A percentile compares a stretch with the other conserved stretches of the same genome.
Evolutionary conservation across 2,329 filamentous ascomycete genomes (phyloP).

Genomic region (Trematosphaeria pertusa): DNA sequence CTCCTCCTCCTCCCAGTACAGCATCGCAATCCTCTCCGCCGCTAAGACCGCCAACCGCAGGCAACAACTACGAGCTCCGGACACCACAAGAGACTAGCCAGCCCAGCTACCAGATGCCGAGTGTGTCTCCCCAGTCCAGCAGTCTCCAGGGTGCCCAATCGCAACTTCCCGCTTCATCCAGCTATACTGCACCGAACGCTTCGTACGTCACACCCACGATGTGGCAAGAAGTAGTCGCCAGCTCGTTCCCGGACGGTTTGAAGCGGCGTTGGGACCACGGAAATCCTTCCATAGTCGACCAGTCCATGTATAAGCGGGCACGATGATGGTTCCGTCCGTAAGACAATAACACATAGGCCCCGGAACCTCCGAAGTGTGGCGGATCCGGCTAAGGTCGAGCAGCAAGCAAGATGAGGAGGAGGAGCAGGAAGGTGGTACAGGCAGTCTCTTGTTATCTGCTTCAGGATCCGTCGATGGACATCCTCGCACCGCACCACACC

Average conservation of each 20-base stretch:
- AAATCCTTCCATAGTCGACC: constrained; percentile 40
- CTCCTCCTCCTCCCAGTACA: constrained; percentile 51
- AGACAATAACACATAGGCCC: too few species aligned
- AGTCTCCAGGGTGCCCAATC: constrained; percentile 34
- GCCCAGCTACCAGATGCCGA: constrained; percentile 43
- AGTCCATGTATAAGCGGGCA: constrained; percentile 47
- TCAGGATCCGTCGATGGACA: too few species aligned
- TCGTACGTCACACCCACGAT: constrained; percentile 57
- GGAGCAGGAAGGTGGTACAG: too few species aligned
- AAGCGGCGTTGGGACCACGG: constrained; percentile 57
- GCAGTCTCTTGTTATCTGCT: too few species aligned
- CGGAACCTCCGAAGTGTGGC: too few species aligned
- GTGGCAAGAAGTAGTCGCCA: constrained; percentile 59
- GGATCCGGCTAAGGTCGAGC: too few species aligned
- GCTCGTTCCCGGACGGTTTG: constrained; percentile 48
- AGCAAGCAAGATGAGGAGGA: too few species aligned
- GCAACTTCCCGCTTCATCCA: constrained; percentile 44
- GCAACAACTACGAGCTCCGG: constrained; percentile 47
- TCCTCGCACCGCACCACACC: too few species aligned
- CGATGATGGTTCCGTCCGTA: too few species aligned
- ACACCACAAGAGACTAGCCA: constrained; percentile 43
- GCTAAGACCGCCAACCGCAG: constrained; percentile 51
- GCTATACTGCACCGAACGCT: constrained; percentile 38
- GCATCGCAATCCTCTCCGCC: constrained; percentile 54
- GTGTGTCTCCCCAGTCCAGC: constrained; percentile 43